Evolutionary conservation across 192 early-diverging fungal genomes (phyloP).

Genomic region (Phlyctochytrium arcticum): DNA sequence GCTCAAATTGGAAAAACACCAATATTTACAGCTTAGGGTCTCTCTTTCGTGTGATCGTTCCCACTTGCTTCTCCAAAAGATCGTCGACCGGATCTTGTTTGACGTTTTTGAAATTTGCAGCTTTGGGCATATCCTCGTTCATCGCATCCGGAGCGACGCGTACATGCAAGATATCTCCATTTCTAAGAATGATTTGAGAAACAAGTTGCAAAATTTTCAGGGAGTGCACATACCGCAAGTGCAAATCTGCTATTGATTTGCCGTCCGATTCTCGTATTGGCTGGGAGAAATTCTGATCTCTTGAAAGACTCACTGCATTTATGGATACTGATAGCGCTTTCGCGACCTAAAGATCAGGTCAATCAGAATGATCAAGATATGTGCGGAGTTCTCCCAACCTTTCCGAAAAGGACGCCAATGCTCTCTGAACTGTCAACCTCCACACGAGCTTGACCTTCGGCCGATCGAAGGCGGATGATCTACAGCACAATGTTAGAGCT

Average conservation of each 20-base stretch:
- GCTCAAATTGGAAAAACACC: slow-evolving; percentile 12
- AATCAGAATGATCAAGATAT: too few relatives aligned
- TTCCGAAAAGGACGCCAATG: slow-evolving; percentile 44
- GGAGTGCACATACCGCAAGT: too few relatives aligned
- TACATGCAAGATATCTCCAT: slow-evolving; percentile 5
- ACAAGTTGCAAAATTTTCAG: too few relatives aligned
- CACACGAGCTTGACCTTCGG: slow-evolving; percentile 65
- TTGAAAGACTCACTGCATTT: too few relatives aligned
- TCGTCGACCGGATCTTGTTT: slow-evolving; percentile 76
- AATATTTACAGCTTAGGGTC: slow-evolving; percentile 73
- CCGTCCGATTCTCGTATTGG: too few relatives aligned
- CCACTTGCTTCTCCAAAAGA: slow-evolving; percentile 73
- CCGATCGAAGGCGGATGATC: slow-evolving; percentile 67
- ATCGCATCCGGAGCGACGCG: background rate
- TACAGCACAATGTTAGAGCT: too few relatives aligned
- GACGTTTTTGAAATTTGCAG: background rate
- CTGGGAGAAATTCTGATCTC: too few relatives aligned
- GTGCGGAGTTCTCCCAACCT: too few relatives aligned
- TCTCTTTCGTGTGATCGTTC: slow-evolving; percentile 73
- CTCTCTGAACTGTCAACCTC: slow-evolving; percentile 54
- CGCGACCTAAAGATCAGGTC: too few relatives aligned
- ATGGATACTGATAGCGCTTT: too few relatives aligned
- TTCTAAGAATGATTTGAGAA: too few relatives aligned
- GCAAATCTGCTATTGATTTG: too few relatives aligned
- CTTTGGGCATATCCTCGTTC: background rate